phyloP scores from a whole-genome alignment of 306 rosid genomes.

The Glycine soja region DNA sequence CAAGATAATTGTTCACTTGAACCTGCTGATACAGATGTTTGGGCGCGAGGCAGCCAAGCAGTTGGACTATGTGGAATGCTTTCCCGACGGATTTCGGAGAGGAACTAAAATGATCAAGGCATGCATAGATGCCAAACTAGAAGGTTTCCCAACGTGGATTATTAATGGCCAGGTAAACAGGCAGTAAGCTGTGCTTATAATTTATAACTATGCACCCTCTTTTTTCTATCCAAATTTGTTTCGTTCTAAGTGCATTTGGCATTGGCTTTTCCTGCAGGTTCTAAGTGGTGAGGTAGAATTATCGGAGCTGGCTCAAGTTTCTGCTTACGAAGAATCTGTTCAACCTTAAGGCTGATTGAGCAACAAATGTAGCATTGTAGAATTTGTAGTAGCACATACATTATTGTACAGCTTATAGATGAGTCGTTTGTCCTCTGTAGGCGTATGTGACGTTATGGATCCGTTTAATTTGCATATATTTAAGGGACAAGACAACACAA shows the following conservation, averaged over 20 bases:
- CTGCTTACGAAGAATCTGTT: conserved; percentile 64
- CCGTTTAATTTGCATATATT: too few species aligned
- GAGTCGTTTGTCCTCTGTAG: conserved; percentile 32
- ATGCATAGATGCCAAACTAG: conserved; percentile 71
- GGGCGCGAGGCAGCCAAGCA: conserved; percentile 83
- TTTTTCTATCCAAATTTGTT: conserved; percentile 23
- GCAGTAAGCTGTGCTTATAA: conserved; percentile 2
- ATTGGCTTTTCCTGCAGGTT: conserved; percentile 54
- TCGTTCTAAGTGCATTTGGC: conserved; percentile 35
- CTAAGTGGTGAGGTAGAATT: conserved; percentile 76
- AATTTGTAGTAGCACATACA: conserved; percentile 23
- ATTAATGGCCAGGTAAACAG: conserved; percentile 80
- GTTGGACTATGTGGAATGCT: conserved; percentile 88
- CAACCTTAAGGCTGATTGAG: conserved; percentile 44
- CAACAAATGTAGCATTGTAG: conserved; percentile 11
- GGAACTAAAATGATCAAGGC: conserved; percentile 77
- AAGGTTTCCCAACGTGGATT: conserved; percentile 93
- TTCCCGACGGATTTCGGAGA: conserved; percentile 77
- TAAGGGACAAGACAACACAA: too few species aligned
- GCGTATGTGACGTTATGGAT: not conserved
- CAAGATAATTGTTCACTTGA: conserved; percentile 30
- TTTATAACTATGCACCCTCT: not conserved
- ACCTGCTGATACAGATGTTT: conserved; percentile 64
- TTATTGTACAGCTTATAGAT: conserved; percentile 48
- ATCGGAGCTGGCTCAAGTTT: conserved; percentile 67